Evolutionary conservation across 495 filamentous ascomycete species (phyloP), one percentile per base, ranked within the genome.

Genomic region (Xylaria castorea): DNA sequence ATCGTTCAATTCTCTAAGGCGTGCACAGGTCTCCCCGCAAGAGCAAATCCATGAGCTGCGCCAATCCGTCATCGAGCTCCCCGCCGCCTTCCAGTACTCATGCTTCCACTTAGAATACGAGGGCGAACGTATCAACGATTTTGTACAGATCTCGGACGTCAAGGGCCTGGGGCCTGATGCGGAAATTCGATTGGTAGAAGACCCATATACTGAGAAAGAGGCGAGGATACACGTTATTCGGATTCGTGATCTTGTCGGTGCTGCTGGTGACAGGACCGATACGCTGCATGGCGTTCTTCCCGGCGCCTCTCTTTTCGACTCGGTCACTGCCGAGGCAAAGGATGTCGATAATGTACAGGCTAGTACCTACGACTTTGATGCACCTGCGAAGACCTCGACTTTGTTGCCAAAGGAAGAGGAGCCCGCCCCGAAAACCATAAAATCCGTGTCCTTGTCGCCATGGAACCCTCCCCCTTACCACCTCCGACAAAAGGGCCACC

Each of bases 201-300:
- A 99, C 78, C 93, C 97, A 22, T 99, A 99, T 81, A 99, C 94
- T 32, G 97, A 98, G 84, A 98, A 97, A 86, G 96, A 98, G 82
- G 95, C 97, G 63, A 91, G 97, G 72, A 91, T 98, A 86, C 97
- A 99, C 82, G 83, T 98, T 63, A 89, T 98, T 57, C 88, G 97
- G 64, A 90, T 97, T 66, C 86, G 97, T 73, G 97, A 99, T 75
- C 85, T 99, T 61, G 92, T 99, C 70, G 97, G 97, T 61, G 95
- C 94, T 74, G 90, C 94, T 42, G 94, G 94, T 30, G 90, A 97
- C 80, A 91, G 95, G 64, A 90, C 94, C 42, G 97, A 98, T 81
- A 91, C 90, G 57, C 85, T 96, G n/a, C 90, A 95, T 71, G 97
- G 97, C 73, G 89, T 97, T 70, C 86, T 91, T 65, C 91, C 97